Base-by-base conservation (phyloP, 768 basidiomycete genomes). In the Pholiota microspora region DNA sequence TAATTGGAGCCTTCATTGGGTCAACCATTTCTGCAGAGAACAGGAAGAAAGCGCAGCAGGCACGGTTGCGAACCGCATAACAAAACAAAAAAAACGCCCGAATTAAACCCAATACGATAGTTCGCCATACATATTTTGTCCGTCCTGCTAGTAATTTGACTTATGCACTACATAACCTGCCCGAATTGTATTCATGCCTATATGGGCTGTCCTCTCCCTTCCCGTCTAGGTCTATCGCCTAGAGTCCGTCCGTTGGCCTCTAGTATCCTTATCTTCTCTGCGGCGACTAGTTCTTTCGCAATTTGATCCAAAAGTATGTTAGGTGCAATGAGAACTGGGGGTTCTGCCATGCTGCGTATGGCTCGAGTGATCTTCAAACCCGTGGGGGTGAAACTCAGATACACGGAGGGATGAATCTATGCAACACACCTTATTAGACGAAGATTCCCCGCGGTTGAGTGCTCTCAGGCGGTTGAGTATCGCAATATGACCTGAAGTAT, bases 1-100 rank as follows among this genome's bases (percentile, higher is more conserved):
- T 78, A 9, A 88, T 98, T 35, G 91, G 90, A 9, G 64, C 78
- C 34, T 93, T 97, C 69, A 71, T 96, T n/a, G 90, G 88, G 3
- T 76, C 71, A 8, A 92, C 93, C 4, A 75, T 92, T 52, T 68
- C 86, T 51, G 85, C 84, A 64, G 92, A 94, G 69, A 90, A 86
- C 25, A 71, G 76, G 61, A 89, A 80, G 70, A 83, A 79, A 62
- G 81, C 82, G 15, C 78, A 79, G 59, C 86, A 83, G 64, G 81
- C 82, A n/a, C 78, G 75, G 53, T 62, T 77, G 63, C 79, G 87
- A 47, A 77, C 81, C 27, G 86, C 88, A 5, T 89, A 70, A 78
- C 7, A 4, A n/a, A 21, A 12, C 25, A 45, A 7, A 16, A 7
- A 24, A 44, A 44, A n/a, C 44, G 15, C 23, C n/a, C 8, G n/a